Evolutionary conservation across 2,329 filamentous ascomycete genomes (phyloP).

Genomic region (Corinectria fuckeliana): DNA sequence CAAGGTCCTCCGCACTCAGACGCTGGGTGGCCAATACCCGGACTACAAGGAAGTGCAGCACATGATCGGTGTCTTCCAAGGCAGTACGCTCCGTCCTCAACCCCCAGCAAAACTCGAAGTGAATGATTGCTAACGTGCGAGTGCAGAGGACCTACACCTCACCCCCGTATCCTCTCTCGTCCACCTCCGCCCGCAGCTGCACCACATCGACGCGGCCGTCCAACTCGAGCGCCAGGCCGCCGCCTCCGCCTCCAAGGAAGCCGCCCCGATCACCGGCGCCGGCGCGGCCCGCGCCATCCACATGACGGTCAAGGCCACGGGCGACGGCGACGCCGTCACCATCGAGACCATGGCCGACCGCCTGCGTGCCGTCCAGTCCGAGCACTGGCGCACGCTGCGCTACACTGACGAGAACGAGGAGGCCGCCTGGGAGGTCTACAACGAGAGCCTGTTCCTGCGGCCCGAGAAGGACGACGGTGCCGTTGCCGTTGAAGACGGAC

Average conservation of each 20-base stretch:
- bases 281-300: slow-evolving; percentile 77
- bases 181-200: slow-evolving; percentile 88
- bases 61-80: slow-evolving; percentile 91
- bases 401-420: slow-evolving; percentile 84
- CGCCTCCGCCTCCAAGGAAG: slow-evolving; percentile 46
- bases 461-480: slow-evolving; percentile 24
- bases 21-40: slow-evolving; percentile 81
- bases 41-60: slow-evolving; percentile 77
- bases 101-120: neutral
- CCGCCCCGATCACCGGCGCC: slow-evolving; percentile 40
- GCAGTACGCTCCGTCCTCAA: slow-evolving; percentile 61
- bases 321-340: slow-evolving; percentile 68
- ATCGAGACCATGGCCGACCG: slow-evolving; percentile 77
- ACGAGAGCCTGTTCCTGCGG: slow-evolving; percentile 67
- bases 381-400: slow-evolving; percentile 79
- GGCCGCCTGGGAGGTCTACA: slow-evolving; percentile 77
- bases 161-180: slow-evolving; percentile 84
- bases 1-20: slow-evolving; percentile 79
- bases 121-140: slow-evolving; percentile 26
- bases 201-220: slow-evolving; percentile 85
- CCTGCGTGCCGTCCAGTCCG: slow-evolving; percentile 78
- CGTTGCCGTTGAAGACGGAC: slow-evolving; percentile 21
- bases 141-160: slow-evolving; percentile 80
- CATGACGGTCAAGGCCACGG: slow-evolving; percentile 82
- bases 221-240: slow-evolving; percentile 67